Base-by-base conservation (phyloP, 768 basidiomycete species). In the Daedaleopsis nitida region DNA sequence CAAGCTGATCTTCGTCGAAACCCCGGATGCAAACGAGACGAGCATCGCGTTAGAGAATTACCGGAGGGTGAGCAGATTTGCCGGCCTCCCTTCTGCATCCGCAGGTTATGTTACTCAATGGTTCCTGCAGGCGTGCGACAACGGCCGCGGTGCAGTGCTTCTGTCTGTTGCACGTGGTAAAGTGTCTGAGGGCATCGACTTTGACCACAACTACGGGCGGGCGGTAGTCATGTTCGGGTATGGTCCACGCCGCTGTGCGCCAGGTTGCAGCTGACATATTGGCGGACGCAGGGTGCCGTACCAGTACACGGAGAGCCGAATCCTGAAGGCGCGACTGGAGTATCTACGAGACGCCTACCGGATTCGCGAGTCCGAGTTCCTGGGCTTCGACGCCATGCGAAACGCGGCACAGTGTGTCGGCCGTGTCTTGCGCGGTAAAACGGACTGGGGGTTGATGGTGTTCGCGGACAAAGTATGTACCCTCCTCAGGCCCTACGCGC, bases 221-320 rank as follows among this genome's bases (percentile, higher is more conserved):
- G 97, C 97, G 66, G 95, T 98, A 72, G 94, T 99, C 73, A 98
- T 99, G 97, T 98, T 99, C 78, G 97, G 97, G 93, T 94, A 73
- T 57, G 82, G 74, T 67, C 11, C 69, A 52, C 57, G 42, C 24
- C 38, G 37, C 38, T 55, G 44, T 19, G 45, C 16, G 17, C 17
- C 11, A 17, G 17, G 11, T 42, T 42, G 10, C 39, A 5, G 52
- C 53, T 27, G 35, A 19, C 47, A 52, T 38, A 44, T 66, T 10
- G 47, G 39, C 19, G 10, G 43, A 11, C 54, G 21, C 69, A 95
- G 94, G 24, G 91, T 96, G 12, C 95, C 94, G 16, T 97, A 96
- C 68, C 95, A 99, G 73, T 99, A 99, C 71, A 99, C 97, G 19
- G 97, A 99, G 75, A 95, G 92, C 68, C 88, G 97, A 50, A 99